phyloP scores from a whole-genome alignment of 768 basidiomycete species.

The Pleurotus sapidus region DNA sequence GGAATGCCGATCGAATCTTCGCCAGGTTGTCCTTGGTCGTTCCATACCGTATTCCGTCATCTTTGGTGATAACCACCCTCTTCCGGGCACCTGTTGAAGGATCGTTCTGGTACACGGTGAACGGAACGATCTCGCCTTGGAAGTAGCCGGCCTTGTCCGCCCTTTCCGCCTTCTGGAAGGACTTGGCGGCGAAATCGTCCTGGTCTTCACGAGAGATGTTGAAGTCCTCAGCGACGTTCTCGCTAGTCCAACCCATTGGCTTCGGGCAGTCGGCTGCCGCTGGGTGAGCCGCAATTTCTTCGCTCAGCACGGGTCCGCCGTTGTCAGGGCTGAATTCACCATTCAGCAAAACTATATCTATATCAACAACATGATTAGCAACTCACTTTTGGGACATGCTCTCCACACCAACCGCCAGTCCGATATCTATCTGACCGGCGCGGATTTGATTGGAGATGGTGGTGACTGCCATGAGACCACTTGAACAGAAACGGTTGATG shows the following conservation, averaged over 20 bases:
- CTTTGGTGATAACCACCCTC: slow-evolving; percentile 56
- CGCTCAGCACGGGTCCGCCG: slow-evolving; percentile 59
- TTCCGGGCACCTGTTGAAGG: slow-evolving; percentile 49
- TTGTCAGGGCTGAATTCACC: slow-evolving; percentile 52
- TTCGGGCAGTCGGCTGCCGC: slow-evolving; percentile 59
- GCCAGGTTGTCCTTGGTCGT: slow-evolving; percentile 63
- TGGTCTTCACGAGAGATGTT: slow-evolving; percentile 70
- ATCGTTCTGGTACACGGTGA: slow-evolving; percentile 63
- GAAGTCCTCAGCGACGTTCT: slow-evolving; percentile 80
- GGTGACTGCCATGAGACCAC: slow-evolving; percentile 82
- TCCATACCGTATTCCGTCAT: slow-evolving; percentile 77
- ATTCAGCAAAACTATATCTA: neutral
- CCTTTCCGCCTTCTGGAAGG: slow-evolving; percentile 75
- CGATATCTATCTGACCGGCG: slow-evolving; percentile 76
- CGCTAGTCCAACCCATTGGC: slow-evolving; percentile 90
- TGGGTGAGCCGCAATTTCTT: slow-evolving; percentile 51
- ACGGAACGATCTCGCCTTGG: slow-evolving; percentile 69
- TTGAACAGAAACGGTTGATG: slow-evolving; percentile 81
- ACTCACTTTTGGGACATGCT: slow-evolving; percentile 76
- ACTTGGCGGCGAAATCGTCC: slow-evolving; percentile 70
- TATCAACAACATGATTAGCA: neutral
- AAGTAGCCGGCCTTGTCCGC: slow-evolving; percentile 71
- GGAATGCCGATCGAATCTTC: slow-evolving; percentile 75
- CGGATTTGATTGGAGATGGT: slow-evolving; percentile 74
- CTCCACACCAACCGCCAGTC: slow-evolving; percentile 81